Evolutionary conservation across 2,329 filamentous ascomycete species (phyloP).

Genomic region (Aspergillus fumigatiaffinis): DNA sequence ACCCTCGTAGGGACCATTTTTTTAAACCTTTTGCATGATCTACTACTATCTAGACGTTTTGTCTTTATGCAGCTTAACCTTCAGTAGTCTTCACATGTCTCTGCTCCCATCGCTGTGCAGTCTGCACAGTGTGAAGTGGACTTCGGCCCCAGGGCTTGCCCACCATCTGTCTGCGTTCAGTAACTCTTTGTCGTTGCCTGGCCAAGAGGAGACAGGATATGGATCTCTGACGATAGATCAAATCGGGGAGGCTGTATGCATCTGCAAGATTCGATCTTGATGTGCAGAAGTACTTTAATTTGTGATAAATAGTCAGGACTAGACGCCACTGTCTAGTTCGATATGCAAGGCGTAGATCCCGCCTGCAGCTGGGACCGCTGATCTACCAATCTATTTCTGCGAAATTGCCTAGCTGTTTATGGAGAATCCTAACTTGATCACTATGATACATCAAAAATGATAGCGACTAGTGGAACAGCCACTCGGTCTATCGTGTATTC

Average conservation of each 20-base stretch:
- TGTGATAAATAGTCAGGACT: not conserved
- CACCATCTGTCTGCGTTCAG: not conserved
- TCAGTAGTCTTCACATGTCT: no score
- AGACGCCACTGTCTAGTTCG: not conserved
- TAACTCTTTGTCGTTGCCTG: not conserved
- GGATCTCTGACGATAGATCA: not conserved
- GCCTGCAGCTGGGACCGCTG: not conserved
- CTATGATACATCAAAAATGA: not conserved
- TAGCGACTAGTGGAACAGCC: not conserved
- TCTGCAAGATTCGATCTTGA: not conserved
- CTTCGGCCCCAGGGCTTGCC: no score
- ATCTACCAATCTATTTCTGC: not conserved
- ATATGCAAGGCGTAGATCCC: not conserved
- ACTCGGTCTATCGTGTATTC: not conserved
- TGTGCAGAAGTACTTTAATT: not conserved
- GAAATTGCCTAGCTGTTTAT: not conserved
- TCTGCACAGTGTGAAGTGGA: no score
- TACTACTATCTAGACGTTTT: no score
- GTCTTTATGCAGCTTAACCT: no score
- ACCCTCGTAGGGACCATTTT: conserved; percentile 13
- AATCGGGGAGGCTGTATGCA: not conserved
- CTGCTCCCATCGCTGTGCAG: no score
- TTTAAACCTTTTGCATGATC: not conserved
- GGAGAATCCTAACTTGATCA: not conserved
- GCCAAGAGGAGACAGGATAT: not conserved